Base-by-base conservation (phyloP, 352 stramenopile genomes). In the Phytophthora ohioensis region DNA sequence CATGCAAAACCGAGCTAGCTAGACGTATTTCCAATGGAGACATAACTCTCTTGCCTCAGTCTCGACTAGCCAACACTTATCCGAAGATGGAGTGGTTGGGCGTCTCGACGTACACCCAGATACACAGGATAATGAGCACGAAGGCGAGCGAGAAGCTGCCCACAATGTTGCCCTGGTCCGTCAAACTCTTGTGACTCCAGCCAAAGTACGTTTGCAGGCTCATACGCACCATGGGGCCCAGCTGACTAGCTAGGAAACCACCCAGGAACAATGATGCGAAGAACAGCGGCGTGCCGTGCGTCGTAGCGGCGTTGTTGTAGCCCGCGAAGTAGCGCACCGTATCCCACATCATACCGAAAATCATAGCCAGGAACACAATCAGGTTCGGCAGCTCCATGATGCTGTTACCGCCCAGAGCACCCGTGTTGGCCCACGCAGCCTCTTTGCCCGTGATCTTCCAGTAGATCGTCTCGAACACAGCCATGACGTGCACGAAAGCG, bases 81-180 rank as follows among this genome's bases (percentile, higher is more conserved):
- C 72, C 72, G 36, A 79, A 79, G 34, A 79, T 76, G 31, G 67
- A 70, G 67, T 76, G 72, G 46, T 79, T 79, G 48, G 85, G 85
- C 54, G 81, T 93, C 67, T 92, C 84, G 32, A 93, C 85, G 77
- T 92, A 91, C 43, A 93, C 84, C 85, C 85, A 93, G 55, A 93
- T 76, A 67, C 84, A 91, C 35, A 91, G 69, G 46, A 91, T 75
- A 51, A 87, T 69, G 54, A 93, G 84, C 62, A 91, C 74, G 55
- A 91, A 81, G 8, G 84, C 83, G 35, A 91, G 75, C 65, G 73
- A 87, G 64, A 92, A 91, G 64, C 70, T 87, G 60, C 81, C 82
- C 12, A 91, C 81, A 52, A 91, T 87, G 77, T 91, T 91, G 72
- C 84, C 84, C 53, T 91, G 84, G 62, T 91, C 84, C 63, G 81